Conservation (phyloP, 768 basidiomycete genomes). For the Botryobasidium botryosum region DNA sequence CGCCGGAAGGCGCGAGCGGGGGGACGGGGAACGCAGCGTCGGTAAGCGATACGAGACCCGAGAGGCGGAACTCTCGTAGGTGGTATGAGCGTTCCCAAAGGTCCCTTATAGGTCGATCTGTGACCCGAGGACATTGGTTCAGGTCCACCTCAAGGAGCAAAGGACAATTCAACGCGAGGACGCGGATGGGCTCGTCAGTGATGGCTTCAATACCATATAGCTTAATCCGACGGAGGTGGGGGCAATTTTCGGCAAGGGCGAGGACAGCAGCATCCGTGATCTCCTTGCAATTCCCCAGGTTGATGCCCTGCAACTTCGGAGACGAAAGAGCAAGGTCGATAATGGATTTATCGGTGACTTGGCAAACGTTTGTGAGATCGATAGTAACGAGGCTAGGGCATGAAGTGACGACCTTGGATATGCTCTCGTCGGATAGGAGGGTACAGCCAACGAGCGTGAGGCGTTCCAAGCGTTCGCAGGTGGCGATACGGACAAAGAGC, state of each 20-base stretch:
- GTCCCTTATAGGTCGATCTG: conserved; percentile 61
- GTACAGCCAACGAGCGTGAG: conserved; percentile 74
- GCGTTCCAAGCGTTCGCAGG: conserved; percentile 70
- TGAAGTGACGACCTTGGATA: conserved; percentile 45
- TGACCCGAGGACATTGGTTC: conserved; percentile 60
- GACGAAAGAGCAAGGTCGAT: conserved; percentile 52
- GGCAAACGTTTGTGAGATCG: conserved; percentile 59
- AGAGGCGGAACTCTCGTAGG: conserved; percentile 83
- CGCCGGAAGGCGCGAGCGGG: conserved; percentile 14
- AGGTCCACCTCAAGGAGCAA: conserved; percentile 90
- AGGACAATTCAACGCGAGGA: conserved; percentile 62
- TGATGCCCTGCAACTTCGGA: conserved; percentile 75
- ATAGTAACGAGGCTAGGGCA: conserved; percentile 71
- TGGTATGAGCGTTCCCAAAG: conserved; percentile 66
- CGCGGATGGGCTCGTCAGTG: conserved; percentile 60
- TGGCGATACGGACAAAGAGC: conserved; percentile 48
- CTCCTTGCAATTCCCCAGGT: conserved; percentile 65
- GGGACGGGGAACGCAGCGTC: conserved; percentile 76
- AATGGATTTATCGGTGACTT: conserved; percentile 56
- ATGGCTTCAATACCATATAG: conserved; percentile 58
- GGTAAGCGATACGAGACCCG: conserved; percentile 59
- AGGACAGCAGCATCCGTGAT: conserved; percentile 65
- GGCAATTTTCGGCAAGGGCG: conserved; percentile 58
- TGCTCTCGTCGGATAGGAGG: conserved; percentile 42
- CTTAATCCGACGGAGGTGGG: conserved; percentile 76